phyloP scores from a whole-genome alignment of 2,329 filamentous ascomycete genomes.

The Trichophyton verrucosum region DNA sequence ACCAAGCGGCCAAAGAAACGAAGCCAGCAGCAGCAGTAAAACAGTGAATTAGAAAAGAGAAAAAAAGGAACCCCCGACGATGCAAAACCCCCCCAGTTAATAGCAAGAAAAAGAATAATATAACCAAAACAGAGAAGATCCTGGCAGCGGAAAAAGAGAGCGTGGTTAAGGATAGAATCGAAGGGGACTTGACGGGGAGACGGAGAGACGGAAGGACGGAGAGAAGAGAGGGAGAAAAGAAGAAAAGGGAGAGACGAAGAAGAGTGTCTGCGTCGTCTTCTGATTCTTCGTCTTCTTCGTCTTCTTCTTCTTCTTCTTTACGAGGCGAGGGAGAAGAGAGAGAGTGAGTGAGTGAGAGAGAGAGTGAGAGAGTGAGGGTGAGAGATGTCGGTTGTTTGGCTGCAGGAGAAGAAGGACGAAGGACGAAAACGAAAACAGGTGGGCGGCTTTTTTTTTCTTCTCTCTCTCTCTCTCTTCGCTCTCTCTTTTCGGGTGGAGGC shows the following conservation, averaged over 20 bases:
- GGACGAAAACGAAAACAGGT: background rate
- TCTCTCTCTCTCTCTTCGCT: background rate
- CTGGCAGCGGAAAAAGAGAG: slow-evolving; percentile 7
- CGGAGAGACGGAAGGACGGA: slow-evolving; percentile 4
- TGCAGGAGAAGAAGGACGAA: background rate
- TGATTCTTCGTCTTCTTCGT: background rate
- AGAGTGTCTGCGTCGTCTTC: background rate
- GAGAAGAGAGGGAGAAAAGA: slow-evolving; percentile 31
- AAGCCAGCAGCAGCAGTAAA: slow-evolving; percentile 3
- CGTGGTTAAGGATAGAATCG: slow-evolving; percentile 15
- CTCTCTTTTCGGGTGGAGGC: background rate
- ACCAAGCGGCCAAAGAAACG: no score
- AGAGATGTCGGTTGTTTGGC: background rate
- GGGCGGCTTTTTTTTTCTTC: background rate
- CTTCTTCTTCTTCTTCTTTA: background rate
- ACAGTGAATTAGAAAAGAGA: background rate
- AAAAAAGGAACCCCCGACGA: background rate
- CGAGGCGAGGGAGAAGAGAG: background rate
- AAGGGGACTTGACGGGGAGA: background rate
- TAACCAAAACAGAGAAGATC: slow-evolving; percentile 11
- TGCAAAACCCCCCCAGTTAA: slow-evolving; percentile 2
- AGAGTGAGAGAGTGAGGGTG: background rate
- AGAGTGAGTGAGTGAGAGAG: background rate
- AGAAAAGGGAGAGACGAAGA: background rate
- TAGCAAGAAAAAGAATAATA: slow-evolving; percentile 6